A percentile compares a stretch with the other conserved stretches of the same genome.
phyloP scores from a whole-genome alignment of 306 rosid genomes.

The Hippophae tibetana region DNA sequence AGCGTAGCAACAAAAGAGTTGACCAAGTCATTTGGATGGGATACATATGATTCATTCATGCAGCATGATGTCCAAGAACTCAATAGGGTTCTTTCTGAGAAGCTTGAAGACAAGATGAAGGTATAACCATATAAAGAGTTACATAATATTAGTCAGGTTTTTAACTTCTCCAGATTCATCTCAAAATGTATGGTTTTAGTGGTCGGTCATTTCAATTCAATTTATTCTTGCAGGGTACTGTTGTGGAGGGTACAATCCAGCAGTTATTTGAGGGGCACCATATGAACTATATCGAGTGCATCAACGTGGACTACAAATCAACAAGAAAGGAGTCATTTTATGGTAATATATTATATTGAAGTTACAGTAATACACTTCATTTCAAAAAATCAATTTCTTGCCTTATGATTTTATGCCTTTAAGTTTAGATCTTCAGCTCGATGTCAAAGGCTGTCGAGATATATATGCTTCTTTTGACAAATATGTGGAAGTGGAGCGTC shows the following conservation, averaged over 20 bases:
- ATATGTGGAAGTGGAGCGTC: constrained; percentile 96
- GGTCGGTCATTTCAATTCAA: neutral
- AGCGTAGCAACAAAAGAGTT: constrained; percentile 26
- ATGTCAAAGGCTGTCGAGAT: constrained; percentile 95
- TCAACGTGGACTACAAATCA: constrained; percentile 96
- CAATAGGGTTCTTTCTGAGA: constrained; percentile 24
- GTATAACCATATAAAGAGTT: neutral
- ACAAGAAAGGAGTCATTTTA: constrained; percentile 97
- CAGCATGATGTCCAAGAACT: constrained; percentile 26
- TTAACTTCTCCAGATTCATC: neutral
- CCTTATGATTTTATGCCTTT: constrained; percentile 12
- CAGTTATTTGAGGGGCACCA: constrained; percentile 97
- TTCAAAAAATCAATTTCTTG: neutral
- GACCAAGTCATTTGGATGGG: constrained; percentile 26
- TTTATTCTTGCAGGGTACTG: constrained; percentile 61
- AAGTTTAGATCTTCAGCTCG: constrained; percentile 89
- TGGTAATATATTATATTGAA: constrained; percentile 37
- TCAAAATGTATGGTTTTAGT: neutral
- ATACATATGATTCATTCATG: constrained; percentile 25
- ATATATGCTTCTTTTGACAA: constrained; percentile 96
- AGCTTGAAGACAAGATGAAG: constrained; percentile 27
- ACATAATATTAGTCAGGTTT: neutral
- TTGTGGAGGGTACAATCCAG: constrained; percentile 98
- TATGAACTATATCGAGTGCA: constrained; percentile 97
- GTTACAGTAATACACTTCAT: constrained; percentile 1